Conservation (phyloP, 2,329 filamentous ascomycete species). For the Xylariaceae sp. region DNA sequence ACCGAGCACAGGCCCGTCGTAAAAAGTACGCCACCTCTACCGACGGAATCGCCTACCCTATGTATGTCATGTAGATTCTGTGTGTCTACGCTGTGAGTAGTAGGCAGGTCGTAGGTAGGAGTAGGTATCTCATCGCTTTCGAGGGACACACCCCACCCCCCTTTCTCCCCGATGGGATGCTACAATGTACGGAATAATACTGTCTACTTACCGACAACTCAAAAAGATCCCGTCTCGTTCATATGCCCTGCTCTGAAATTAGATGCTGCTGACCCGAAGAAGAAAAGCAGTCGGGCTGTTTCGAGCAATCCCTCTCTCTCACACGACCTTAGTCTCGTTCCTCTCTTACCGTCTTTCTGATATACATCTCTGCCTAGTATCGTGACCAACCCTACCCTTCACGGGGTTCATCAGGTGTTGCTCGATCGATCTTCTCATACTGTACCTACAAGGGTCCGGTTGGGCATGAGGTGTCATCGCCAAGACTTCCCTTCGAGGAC, state of each 20-base stretch:
- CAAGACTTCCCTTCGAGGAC: constrained; percentile 11
- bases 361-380: background rate
- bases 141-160: background rate
- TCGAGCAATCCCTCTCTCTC: background rate
- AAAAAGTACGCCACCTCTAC: too few species aligned
- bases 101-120: background rate
- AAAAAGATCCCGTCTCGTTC: background rate
- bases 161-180: background rate
- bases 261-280: background rate
- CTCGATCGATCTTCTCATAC: constrained; percentile 5
- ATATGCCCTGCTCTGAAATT: background rate
- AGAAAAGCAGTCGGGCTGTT: background rate
- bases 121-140: too few species aligned
- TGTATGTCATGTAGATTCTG: too few species aligned
- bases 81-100: too few species aligned
- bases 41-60: too few species aligned
- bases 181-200: background rate
- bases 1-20: too few species aligned
- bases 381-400: background rate
- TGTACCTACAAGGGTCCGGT: constrained; percentile 7
- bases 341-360: too few species aligned
- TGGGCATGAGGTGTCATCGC: constrained; percentile 11
- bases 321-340: background rate
- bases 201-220: background rate
- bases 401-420: background rate